phyloP scores from a whole-genome alignment of 352 stramenopile genomes.

The Globisporangium ultimum region DNA sequence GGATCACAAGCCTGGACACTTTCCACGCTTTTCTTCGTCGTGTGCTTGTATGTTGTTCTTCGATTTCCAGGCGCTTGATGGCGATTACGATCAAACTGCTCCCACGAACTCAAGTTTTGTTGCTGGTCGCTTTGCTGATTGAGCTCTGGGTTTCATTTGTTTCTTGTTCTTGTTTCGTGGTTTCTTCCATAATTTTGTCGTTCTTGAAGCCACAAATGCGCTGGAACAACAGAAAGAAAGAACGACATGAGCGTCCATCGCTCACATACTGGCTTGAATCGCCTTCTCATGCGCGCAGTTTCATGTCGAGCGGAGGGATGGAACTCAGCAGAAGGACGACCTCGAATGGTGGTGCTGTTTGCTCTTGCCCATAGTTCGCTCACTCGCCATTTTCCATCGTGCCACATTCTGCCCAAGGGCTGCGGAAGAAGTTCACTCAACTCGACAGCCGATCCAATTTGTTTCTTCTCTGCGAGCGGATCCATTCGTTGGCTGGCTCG shows the following conservation, averaged over 20 bases:
- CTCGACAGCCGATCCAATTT: no score
- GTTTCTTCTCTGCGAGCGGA: no score
- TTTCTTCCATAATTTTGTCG: neutral
- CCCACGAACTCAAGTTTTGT: neutral
- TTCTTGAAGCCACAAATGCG: no score
- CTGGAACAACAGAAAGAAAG: no score
- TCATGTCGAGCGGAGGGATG: no score
- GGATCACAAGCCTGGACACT: neutral
- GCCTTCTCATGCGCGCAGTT: no score
- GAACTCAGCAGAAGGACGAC: no score
- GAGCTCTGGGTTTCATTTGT: neutral
- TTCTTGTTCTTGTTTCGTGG: neutral
- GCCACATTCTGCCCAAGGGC: neutral
- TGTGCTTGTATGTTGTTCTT: neutral
- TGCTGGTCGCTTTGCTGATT: neutral
- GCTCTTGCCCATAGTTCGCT: neutral
- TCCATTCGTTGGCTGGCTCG: no score
- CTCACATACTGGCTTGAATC: no score
- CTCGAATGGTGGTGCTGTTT: no score
- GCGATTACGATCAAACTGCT: neutral
- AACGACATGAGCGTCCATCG: no score
- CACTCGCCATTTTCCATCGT: neutral
- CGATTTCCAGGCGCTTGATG: neutral
- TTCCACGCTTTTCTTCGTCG: neutral
- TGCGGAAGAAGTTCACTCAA: no score